Evolutionary conservation across 129 eudicot species (phyloP).

Genomic region (Solidago caesia): DNA sequence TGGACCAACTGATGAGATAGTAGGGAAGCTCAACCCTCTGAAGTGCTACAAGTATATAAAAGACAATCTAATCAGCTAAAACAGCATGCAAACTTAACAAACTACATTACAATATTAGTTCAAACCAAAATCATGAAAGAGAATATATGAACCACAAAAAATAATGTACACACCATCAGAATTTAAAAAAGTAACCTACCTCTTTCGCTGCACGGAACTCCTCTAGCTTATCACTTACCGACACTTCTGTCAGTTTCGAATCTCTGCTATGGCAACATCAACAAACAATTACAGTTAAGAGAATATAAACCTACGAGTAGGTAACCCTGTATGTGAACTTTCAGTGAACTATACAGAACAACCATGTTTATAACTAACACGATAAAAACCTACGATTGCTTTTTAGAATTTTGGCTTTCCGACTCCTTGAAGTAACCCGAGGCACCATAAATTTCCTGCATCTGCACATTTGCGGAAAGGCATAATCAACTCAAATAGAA

Average conservation of each 20-base stretch:
- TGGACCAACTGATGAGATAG: slow-evolving; percentile 97
- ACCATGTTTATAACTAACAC: not conserved
- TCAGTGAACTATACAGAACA: not conserved
- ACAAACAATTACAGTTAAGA: not conserved
- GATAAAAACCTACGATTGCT: slow-evolving; percentile 44
- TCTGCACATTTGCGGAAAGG: slow-evolving; percentile 45
- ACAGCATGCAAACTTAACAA: not conserved
- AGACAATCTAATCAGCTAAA: slow-evolving; percentile 1
- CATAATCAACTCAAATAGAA: slow-evolving; percentile 3
- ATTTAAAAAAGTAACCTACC: slow-evolving; percentile 37
- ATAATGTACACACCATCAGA: not conserved
- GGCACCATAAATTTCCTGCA: slow-evolving; percentile 94
- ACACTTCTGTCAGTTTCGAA: slow-evolving; percentile 70
- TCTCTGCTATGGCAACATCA: slow-evolving; percentile 46
- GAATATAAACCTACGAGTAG: not conserved
- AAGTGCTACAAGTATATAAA: slow-evolving; percentile 59
- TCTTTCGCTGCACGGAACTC: slow-evolving; percentile 93
- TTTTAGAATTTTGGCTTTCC: slow-evolving; percentile 41
- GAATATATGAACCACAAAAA: not conserved
- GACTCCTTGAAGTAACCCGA: slow-evolving; percentile 86
- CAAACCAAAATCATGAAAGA: not conserved
- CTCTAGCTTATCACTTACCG: slow-evolving; percentile 89
- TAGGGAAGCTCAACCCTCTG: slow-evolving; percentile 95
- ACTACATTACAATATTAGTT: not conserved
- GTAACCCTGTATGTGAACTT: not conserved